phyloP scores from a whole-genome alignment of 495 filamentous ascomycete genomes.

The Pseudevernia furfuracea region DNA sequence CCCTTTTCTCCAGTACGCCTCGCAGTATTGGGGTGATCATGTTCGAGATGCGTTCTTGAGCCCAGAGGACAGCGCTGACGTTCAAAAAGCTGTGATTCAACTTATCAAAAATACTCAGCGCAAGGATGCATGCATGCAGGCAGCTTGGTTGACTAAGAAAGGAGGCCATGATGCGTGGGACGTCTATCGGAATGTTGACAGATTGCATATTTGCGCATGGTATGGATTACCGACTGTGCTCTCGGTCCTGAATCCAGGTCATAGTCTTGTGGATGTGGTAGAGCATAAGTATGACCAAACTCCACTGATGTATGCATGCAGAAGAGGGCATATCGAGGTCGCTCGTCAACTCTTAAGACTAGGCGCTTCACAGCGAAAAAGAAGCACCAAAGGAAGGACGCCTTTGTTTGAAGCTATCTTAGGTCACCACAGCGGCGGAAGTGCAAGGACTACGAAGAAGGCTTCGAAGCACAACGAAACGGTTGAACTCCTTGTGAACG shows the following conservation, averaged over 20 bases:
- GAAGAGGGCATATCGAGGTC: slow-evolving; percentile 19
- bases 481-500: slow-evolving; percentile 5
- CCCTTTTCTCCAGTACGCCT: too few relatives aligned
- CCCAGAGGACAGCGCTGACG: too few relatives aligned
- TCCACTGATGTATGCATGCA: slow-evolving; percentile 27
- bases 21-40: too few relatives aligned
- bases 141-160: too few relatives aligned
- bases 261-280: slow-evolving; percentile 13
- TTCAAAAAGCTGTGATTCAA: too few relatives aligned
- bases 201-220: slow-evolving; percentile 26
- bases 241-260: slow-evolving; percentile 7
- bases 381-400: slow-evolving; percentile 18
- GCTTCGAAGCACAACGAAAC: neutral
- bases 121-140: too few relatives aligned
- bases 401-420: slow-evolving; percentile 25
- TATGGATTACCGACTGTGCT: slow-evolving; percentile 20
- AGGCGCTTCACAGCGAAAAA: slow-evolving; percentile 21
- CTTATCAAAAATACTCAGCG: too few relatives aligned
- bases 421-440: slow-evolving; percentile 1
- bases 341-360: slow-evolving; percentile 14
- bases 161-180: too few relatives aligned
- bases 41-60: too few relatives aligned
- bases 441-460: neutral
- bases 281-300: slow-evolving; percentile 25
- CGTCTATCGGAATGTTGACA: too few relatives aligned